Evolutionary conservation across 805 yeast species (phyloP), one percentile per base, ranked within the genome.

Genomic region (Wickerhamomyces subpelliculosus): DNA sequence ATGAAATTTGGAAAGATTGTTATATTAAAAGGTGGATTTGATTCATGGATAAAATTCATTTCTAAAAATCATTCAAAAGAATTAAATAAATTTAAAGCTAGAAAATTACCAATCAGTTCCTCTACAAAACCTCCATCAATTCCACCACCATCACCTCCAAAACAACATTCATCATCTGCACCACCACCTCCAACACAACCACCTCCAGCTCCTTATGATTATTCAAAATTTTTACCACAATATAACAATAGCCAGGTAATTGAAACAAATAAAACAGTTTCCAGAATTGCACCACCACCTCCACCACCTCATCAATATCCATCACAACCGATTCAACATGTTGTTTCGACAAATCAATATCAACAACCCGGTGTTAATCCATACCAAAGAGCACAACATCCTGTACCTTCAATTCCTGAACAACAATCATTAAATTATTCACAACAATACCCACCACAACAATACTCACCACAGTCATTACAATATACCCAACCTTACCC

Each of bases 1-100:
- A 2, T 46, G 43, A 6, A 31, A 35, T 8, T n/a, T n/a, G 32
- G 48, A 8, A 25, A 41, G 8, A 34, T 64, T 17, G 57, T 57
- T 23, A 44, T 51, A 26, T 43, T 72, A 21, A 48, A 62, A 17
- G 77, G 77, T 19, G 76, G 76, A 2, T 66, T 61, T 40, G 65
- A 63, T 28, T 62, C 67, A 32, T 70, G 76, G 76, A 45, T 56
- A 14, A 54, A 56, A 27, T 54, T 53, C 19, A 28, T 66, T 9
- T 55, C 57, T 9, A 57, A 55, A 9, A 51, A 58, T 9, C 43
- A 51, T 19, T 50, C 45, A 19, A 42, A 44, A 5, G 27, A 38
- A 7, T 42, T 42, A 7, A 27, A 52, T 10, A 33, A 44, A 8
- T 52, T 64, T 18, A 45, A 42, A 11, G 45, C 18, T 4, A 29